These are phyloP conservation scores for Musa acuminata DNA, from an alignment of 176 grass and related monocot species.

Conservation along the genomic window DNA sequence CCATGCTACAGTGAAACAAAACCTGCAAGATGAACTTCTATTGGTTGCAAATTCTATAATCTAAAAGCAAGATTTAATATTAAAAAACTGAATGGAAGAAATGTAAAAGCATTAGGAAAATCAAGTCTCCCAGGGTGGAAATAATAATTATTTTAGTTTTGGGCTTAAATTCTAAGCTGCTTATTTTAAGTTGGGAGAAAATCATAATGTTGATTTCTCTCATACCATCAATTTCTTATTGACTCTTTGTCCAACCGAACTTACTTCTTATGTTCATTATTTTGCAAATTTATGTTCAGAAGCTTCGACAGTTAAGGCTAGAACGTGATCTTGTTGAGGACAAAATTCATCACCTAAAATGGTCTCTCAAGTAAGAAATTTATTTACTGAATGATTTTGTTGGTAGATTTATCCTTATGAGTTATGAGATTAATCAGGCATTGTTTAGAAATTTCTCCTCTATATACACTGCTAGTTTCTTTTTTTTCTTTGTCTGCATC, in stretches of 20 bases:
- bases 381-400: neutral
- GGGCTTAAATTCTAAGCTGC: too few relatives aligned
- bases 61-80: too few relatives aligned
- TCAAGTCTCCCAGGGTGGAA: too few relatives aligned
- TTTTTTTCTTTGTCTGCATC: neutral
- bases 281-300: conserved; percentile 31
- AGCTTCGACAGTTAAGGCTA: conserved; percentile 69
- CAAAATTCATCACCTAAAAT: conserved; percentile 82
- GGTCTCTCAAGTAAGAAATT: conserved; percentile 69
- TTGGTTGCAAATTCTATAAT: neutral
- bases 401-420: neutral
- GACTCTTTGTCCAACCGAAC: neutral
- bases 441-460: neutral
- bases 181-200: neutral
- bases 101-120: too few relatives aligned
- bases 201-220: neutral
- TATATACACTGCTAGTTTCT: neutral
- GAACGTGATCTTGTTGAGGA: conserved; percentile 85
- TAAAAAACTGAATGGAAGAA: too few relatives aligned
- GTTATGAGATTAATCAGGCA: neutral
- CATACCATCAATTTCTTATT: neutral
- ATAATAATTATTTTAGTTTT: too few relatives aligned
- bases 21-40: neutral
- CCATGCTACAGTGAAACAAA: neutral
- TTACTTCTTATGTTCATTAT: neutral